These are phyloP conservation scores for Parasarocladium wereldwijsianum DNA, from an alignment of 2,329 filamentous ascomycete genomes.

Conservation along the genomic window DNA sequence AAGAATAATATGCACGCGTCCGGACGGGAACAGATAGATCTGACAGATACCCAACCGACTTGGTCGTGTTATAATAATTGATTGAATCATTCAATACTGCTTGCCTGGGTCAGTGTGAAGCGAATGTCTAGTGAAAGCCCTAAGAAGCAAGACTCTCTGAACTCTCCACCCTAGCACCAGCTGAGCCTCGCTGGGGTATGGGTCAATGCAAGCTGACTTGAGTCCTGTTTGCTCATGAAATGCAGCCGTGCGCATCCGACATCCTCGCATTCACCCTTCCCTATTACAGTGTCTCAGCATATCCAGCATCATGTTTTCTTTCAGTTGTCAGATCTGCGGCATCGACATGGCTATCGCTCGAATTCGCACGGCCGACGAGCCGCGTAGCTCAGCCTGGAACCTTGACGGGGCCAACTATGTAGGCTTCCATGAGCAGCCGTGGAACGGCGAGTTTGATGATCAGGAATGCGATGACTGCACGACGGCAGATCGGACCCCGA, in stretches of 20 bases:
- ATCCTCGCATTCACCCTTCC: too few relatives aligned
- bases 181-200: too few relatives aligned
- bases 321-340: constrained; percentile 2
- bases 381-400: not conserved
- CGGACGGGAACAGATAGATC: constrained; percentile 1
- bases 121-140: too few relatives aligned
- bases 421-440: not conserved
- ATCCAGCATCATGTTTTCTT: constrained; percentile 1
- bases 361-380: constrained; percentile 1
- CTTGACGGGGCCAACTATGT: constrained; percentile 1
- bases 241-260: too few relatives aligned
- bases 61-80: not conserved
- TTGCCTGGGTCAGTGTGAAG: too few relatives aligned
- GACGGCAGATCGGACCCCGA: not conserved
- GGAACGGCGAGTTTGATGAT: not conserved
- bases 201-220: too few relatives aligned
- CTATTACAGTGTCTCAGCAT: too few relatives aligned
- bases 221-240: too few relatives aligned
- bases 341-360: constrained; percentile 2
- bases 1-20: too few relatives aligned
- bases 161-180: too few relatives aligned
- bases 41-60: too few relatives aligned
- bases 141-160: too few relatives aligned
- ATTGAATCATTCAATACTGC: not conserved
- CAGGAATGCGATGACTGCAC: constrained; percentile 2